These are phyloP conservation scores for Ogataea parapolymorpha DNA, from an alignment of 805 yeast genomes.

Conservation along the genomic window DNA sequence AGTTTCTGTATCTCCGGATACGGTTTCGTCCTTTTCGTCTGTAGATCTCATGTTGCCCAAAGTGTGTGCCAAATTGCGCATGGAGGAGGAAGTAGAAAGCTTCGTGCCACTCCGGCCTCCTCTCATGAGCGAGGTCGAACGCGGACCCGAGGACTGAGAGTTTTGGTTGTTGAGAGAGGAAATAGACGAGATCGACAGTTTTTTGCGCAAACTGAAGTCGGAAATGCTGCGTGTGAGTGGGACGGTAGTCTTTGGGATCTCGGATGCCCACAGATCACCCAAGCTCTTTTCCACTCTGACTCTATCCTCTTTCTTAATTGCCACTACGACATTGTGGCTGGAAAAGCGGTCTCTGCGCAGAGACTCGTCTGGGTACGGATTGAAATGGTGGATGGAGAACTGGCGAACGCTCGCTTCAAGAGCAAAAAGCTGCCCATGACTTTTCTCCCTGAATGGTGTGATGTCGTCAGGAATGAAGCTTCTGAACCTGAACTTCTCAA, in stretches of 20 bases:
- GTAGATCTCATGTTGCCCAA: neutral
- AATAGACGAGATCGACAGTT: constrained; percentile 17
- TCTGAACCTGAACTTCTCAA: constrained; percentile 15
- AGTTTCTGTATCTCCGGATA: neutral
- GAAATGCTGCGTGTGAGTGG: constrained; percentile 19
- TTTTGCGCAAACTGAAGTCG: constrained; percentile 18
- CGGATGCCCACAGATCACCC: constrained; percentile 33
- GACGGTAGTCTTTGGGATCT: constrained; percentile 19
- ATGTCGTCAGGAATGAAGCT: constrained; percentile 16
- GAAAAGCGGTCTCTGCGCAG: constrained; percentile 9
- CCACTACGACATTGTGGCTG: constrained; percentile 1
- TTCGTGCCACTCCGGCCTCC: constrained; percentile 4
- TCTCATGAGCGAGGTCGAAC: constrained; percentile 10
- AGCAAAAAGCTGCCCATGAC: constrained; percentile 25
- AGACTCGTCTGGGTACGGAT: constrained; percentile 9
- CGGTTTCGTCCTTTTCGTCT: neutral
- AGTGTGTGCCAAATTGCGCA: constrained; percentile 12
- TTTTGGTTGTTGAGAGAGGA: constrained; percentile 14
- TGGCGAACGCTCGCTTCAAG: constrained; percentile 21
- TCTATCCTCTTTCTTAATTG: constrained; percentile 21
- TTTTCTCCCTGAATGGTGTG: constrained; percentile 8
- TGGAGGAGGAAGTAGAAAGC: constrained; percentile 14
- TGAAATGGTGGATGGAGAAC: constrained; percentile 17
- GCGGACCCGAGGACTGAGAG: constrained; percentile 2
- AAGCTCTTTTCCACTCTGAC: constrained; percentile 27